phyloP scores from a whole-genome alignment of 1,284 basidiomycete species.

The Cutaneotrichosporon daszewskae region DNA sequence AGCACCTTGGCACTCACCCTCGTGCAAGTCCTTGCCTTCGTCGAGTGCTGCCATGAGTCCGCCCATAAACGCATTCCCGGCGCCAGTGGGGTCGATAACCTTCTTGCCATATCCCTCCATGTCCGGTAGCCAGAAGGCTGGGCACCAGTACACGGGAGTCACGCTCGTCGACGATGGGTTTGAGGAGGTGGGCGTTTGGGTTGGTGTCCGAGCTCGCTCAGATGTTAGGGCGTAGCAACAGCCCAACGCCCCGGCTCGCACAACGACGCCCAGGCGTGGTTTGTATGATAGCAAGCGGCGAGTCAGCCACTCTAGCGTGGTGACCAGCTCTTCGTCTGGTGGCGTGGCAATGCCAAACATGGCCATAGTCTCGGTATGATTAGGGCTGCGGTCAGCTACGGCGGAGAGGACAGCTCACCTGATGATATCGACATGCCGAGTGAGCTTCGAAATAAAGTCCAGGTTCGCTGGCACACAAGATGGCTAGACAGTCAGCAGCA shows the following conservation, averaged over 20 bases:
- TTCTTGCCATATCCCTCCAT: slow-evolving; percentile 13
- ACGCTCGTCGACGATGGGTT: not conserved
- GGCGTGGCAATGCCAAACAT: slow-evolving; percentile 22
- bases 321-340: slow-evolving; percentile 1
- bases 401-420: slow-evolving; percentile 14
- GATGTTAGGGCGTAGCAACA: slow-evolving; percentile 23
- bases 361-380: slow-evolving; percentile 39
- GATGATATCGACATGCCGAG: slow-evolving; percentile 27
- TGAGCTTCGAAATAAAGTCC: slow-evolving; percentile 17
- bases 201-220: slow-evolving; percentile 1
- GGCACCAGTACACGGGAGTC: slow-evolving; percentile 24
- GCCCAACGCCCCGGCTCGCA: slow-evolving; percentile 29
- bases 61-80: slow-evolving; percentile 45
- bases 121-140: slow-evolving; percentile 25
- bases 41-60: slow-evolving; percentile 37
- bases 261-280: slow-evolving; percentile 23
- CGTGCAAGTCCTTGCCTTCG: slow-evolving; percentile 23
- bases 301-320: slow-evolving; percentile 14
- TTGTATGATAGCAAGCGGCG: slow-evolving; percentile 12
- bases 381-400: slow-evolving; percentile 27
- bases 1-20: slow-evolving; percentile 26
- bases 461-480: slow-evolving; percentile 21
- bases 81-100: slow-evolving; percentile 44
- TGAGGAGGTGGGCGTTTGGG: slow-evolving; percentile 1
- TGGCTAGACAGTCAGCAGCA: slow-evolving; percentile 12